Evolutionary conservation across 768 basidiomycete species (phyloP), one percentile per base, ranked within the genome.

Genomic region (Auriscalpium orientale): DNA sequence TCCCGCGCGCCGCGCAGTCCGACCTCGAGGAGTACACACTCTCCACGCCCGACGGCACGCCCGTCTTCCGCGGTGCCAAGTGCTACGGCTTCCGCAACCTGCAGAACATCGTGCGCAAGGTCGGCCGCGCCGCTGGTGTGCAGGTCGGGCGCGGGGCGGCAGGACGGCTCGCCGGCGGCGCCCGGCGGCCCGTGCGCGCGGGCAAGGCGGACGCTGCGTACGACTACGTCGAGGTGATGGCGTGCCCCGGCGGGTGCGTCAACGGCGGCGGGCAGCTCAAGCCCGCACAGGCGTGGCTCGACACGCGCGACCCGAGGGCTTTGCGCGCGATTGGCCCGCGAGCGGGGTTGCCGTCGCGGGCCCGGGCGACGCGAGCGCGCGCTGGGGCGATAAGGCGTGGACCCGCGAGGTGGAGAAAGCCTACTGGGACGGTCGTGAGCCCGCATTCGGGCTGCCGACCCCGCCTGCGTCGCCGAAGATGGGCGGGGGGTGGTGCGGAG

Each of bases 141-240:
- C 61, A 57, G 20, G 59, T 60, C 37, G 59, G 58, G 47, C 59
- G 61, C 44, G 53, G 58, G 7, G 55, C 60, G 4, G 60, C 58
- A 1, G 60, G 60, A 40, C 77, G 82, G 60, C 81, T 88, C 9
- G 82, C 84, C 5, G 82, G 84, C 12, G 69, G 72, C 46, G 61
- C 77, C 28, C 0, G 71, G 67, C 3, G 34, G 65, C 58, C 53
- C 51, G 66, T 55, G 62, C 55, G 54, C 50, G 68, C 53, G 63
- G 64, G 49, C 47, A 58, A 78, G 52, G 72, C 69, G 51, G 72
- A 68, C 57, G 28, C 28, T 2, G 74, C 77, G 45, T 91, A 91
- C 67, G 92, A 95, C 72, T 97, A 93, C 69, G 85, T 95, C 43
- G 94, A 97, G 67, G 93, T 99, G 59, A 98, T 99, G 97, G 97